Evolutionary conservation across 2,329 filamentous ascomycete genomes (phyloP).

Genomic region (Botrytis aclada): DNA sequence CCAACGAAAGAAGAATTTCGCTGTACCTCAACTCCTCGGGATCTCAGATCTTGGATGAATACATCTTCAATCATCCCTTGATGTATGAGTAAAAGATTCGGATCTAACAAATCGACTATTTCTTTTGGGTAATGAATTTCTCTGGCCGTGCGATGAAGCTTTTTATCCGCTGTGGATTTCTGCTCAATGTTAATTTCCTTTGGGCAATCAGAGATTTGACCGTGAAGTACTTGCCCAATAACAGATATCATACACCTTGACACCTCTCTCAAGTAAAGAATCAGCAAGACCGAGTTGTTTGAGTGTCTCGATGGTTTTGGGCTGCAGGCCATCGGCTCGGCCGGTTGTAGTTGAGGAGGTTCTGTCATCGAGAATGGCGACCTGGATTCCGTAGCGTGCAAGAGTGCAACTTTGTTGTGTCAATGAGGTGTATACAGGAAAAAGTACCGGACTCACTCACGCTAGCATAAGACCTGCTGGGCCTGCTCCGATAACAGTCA

Average conservation of each 20-base stretch:
- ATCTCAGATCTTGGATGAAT: conserved; percentile 52
- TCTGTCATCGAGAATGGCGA: conserved; percentile 65
- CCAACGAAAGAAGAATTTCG: conserved; percentile 45
- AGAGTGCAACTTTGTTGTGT: conserved; percentile 48
- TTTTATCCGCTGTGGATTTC: conserved; percentile 25
- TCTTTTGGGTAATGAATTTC: conserved; percentile 36
- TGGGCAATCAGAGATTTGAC: not conserved
- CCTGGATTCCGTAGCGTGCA: conserved; percentile 60
- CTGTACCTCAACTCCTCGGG: conserved; percentile 46
- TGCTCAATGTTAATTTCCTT: conserved; percentile 42
- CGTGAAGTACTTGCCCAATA: conserved; percentile 52
- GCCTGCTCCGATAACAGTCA: conserved; percentile 42
- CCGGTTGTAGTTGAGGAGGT: conserved; percentile 58
- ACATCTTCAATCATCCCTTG: conserved; percentile 47
- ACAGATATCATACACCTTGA: conserved; percentile 55
- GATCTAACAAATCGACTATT: conserved; percentile 33
- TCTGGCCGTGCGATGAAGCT: conserved; percentile 38
- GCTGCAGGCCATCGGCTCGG: conserved; percentile 62
- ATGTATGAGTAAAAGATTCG: conserved; percentile 51
- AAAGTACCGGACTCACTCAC: conserved; percentile 20
- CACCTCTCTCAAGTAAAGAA: conserved; percentile 53
- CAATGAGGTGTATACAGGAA: conserved; percentile 33
- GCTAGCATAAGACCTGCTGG: conserved; percentile 45
- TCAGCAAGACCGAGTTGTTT: conserved; percentile 57
- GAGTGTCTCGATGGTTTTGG: conserved; percentile 60